Evolutionary conservation across 352 stramenopile species (phyloP).

Genomic region (Globisporangium echinulatum): DNA sequence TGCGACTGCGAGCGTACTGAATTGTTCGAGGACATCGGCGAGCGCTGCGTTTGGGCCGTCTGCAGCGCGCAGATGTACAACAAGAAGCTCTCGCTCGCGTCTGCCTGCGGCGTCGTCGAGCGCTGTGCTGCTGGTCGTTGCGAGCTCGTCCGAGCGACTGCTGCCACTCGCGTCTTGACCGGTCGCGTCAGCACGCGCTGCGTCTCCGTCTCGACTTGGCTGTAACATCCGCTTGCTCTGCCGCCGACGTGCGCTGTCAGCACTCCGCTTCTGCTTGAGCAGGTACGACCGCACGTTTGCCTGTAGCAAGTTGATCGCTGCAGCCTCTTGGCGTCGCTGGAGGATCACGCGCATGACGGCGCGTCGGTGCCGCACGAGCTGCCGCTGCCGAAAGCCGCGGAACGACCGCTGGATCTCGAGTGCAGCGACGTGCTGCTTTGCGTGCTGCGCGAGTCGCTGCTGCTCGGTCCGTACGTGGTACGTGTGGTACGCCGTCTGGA

Average conservation of each 20-base stretch:
- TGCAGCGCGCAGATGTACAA: no score
- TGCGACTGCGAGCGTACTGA: slow-evolving; percentile 7
- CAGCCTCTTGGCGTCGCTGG: slow-evolving; percentile 35
- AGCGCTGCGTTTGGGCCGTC: slow-evolving; percentile 1
- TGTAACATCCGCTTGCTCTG: not conserved
- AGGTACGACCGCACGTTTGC: slow-evolving; percentile 59
- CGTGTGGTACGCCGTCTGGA: slow-evolving; percentile 56
- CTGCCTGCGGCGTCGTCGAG: not conserved
- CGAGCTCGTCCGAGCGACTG: not conserved
- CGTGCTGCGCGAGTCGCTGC: slow-evolving; percentile 25
- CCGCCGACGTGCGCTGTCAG: not conserved
- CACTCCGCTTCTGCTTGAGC: slow-evolving; percentile 25
- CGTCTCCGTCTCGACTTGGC: no score
- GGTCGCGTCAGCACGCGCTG: no score
- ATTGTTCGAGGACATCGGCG: slow-evolving; percentile 6
- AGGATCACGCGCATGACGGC: slow-evolving; percentile 48
- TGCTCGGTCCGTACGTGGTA: slow-evolving; percentile 54
- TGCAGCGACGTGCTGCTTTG: slow-evolving; percentile 50
- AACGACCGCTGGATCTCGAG: slow-evolving; percentile 65
- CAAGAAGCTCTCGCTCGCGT: not conserved
- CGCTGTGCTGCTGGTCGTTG: no score
- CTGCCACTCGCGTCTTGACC: not conserved
- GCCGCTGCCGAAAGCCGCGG: slow-evolving; percentile 45
- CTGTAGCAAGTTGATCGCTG: slow-evolving; percentile 55
- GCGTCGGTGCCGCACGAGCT: slow-evolving; percentile 41